Base-by-base conservation (phyloP, 2,329 filamentous ascomycete genomes). In the Aspergillus pseudotamarii region DNA sequence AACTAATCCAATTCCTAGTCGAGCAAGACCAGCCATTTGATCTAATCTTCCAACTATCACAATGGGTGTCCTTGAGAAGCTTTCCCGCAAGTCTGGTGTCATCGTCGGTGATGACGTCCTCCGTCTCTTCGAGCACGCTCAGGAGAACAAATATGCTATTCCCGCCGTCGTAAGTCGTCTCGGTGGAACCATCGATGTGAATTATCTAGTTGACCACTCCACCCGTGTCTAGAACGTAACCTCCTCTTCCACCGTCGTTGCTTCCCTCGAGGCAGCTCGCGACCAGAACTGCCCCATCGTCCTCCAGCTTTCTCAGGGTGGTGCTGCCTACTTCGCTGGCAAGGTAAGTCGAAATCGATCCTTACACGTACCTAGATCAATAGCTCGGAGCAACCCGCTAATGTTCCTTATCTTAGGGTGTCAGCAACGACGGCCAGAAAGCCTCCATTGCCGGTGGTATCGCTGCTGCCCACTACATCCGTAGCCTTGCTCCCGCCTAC, bases 401-500 rank as follows among this genome's bases (percentile, higher is more conserved):
- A 58, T 50, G 5, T 10, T 4, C 32, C 21, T 21, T 9, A 14
- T 38, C 6, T 16, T 64, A 81, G 90, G 93, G 91, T 78, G 88
- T 96, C 75, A 83, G 87, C 83, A 96, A 97, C 76, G 82, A 84
- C 67, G 86, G 94, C 83, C 95, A 97, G 84, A 85, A 89, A 74
- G 94, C 93, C 66, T 96, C 93, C 71, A 91, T 99, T 77, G 89
- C 90, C 63, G 95, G 95, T 79, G 85, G 92, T 78, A 82, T 98
- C 69, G 94, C 95, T 68, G 94, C 87, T 73, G 95, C 95, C 72
- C 92, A 97, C 85, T 98, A 92, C 86, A 93, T 97, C 84, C 92
- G 94, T 77, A 85, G 91, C 71, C 83, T 98, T 74, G 93, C 95
- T 58, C 92, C 94, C 65, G 73, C 87, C 72, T 99, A 99, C 83